Base-by-base conservation (phyloP, 2,329 filamentous ascomycete genomes). In the Dactylellina haptotyla region DNA sequence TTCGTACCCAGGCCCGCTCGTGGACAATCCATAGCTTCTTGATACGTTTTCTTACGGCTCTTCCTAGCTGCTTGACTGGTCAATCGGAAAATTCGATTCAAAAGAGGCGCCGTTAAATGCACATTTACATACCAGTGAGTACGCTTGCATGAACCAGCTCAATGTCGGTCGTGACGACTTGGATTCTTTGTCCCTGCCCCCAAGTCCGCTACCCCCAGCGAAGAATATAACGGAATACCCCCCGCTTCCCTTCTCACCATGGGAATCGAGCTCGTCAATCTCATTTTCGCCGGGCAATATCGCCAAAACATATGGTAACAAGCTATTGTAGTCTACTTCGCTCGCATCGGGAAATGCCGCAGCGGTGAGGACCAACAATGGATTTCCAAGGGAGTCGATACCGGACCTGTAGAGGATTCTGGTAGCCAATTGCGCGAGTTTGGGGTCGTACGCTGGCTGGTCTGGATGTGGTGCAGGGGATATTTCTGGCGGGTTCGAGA, bases 141-240 rank as follows among this genome's bases (percentile, higher is more conserved):
- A 87, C 14, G 85, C 85, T 76, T 86, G 85, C 56, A 87, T 79
- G 75, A 85, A 86, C 85, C 85, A 87, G 39, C 84, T 84, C 81
- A 84, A 85, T 25, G 83, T 83, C 1, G 85, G 85, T 46, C 82
- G 77, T n/a, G n/a, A n/a, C 56, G 81, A 81, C 78, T 84, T 85
- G 26, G 61, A 48, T 26, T 75, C 70, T 30, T 51, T 75, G 12
- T 75, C 70, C 6, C 62, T 37, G 14, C 64, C 41, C 23, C 14
- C 43, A 20, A 61, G 34, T 3, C 39, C 56, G 1, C 82, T 82
- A 8, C 84, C 84, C n/a, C 85, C 85, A 3, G 85, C 85, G 76
- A 87, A 86, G 79, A 87, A 86, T 63, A 87, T 80, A 48, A 87
- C 82, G 77, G 86, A 85, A 75, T 87, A 87, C 18, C 82, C 83